Evolutionary conservation across 1,284 basidiomycete genomes (phyloP).

Genomic region (Dichomitus squalens): DNA sequence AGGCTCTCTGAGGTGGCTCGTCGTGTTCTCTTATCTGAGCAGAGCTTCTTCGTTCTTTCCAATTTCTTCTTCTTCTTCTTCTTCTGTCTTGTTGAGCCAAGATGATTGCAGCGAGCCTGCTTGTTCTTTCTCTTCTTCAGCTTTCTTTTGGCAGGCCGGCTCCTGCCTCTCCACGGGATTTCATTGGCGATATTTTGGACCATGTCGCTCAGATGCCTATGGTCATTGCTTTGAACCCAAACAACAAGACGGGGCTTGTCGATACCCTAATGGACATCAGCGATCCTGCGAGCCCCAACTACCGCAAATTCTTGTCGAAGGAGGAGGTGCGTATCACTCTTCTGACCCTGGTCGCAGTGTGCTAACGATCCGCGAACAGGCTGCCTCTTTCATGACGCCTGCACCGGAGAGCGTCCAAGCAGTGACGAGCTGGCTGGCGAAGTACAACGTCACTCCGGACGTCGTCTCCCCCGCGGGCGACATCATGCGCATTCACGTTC

Average conservation of each 20-base stretch:
- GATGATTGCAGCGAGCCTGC: slow-evolving; percentile 20
- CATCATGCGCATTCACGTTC: slow-evolving; percentile 14
- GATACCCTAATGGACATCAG: slow-evolving; percentile 35
- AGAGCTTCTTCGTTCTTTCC: too few species aligned
- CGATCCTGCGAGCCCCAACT: slow-evolving; percentile 32
- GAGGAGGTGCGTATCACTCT: slow-evolving; percentile 28
- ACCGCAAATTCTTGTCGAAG: slow-evolving; percentile 34
- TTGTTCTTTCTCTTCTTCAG: slow-evolving; percentile 22
- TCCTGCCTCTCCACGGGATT: slow-evolving; percentile 25
- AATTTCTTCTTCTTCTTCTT: too few species aligned
- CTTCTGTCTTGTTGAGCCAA: too few species aligned
- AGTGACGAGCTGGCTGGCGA: slow-evolving; percentile 39
- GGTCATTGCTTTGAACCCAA: slow-evolving; percentile 34
- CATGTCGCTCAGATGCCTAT: slow-evolving; percentile 26
- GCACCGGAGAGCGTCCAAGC: slow-evolving; percentile 33
- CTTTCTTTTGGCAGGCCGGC: slow-evolving; percentile 25
- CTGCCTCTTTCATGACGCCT: slow-evolving; percentile 39
- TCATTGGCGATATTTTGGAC: slow-evolving; percentile 25
- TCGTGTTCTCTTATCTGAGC: too few species aligned
- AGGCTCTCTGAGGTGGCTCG: too few species aligned
- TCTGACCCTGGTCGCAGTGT: too few species aligned
- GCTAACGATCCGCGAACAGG: slow-evolving; percentile 22
- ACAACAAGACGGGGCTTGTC: slow-evolving; percentile 36
- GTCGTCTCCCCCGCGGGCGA: slow-evolving; percentile 31
- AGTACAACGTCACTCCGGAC: slow-evolving; percentile 34